Base-by-base conservation (phyloP, 2,329 filamentous ascomycete species). In the Apiospora arundinis region DNA sequence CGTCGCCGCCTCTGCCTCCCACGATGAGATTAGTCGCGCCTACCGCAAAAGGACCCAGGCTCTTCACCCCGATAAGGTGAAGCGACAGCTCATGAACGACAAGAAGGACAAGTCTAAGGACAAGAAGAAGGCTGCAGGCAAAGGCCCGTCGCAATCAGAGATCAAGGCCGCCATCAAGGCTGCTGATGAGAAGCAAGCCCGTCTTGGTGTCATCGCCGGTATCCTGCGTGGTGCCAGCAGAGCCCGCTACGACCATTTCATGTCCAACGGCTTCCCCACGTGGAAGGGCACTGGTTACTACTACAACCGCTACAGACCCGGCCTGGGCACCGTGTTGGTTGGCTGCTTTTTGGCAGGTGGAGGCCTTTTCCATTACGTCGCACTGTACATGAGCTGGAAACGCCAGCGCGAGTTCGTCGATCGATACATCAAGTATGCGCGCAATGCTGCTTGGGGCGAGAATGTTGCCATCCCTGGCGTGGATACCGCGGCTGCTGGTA, bases 241-340 rank as follows among this genome's bases (percentile, higher is more conserved):
- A 74, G 93, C 94, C 76, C 92, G 96, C 74, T 99, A 99, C 83
- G 95, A 99, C 81, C 92, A 98, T 82, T 99, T 98, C 85, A 84
- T 98, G 73, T 85, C 86, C 81, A 95, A 98, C 82, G 96, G 96
- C 73, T 99, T 99, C 85, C 96, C 96, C 44, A 90, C 90, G 70
- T 99, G 96, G 96, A 95, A 95, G 85, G 96, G 96, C 72, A 98
- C 95, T 63, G 95, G 96, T 74, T 99, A 99, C 88, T 99, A 98
- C 88, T 99, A 99, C 86, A 91, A 91, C 78, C 92, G 96, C 71
- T 98, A 95, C 88, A 90, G 96, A 25, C 96, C 96, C 1, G 96
- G 96, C 11, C 86, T 98, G 63, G 94, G 94, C 72, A 93, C 93
- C 18, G 96, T 97, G 65, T 82, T 98, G 69, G 73, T 92, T 37